Conservation (phyloP, 1,284 basidiomycete genomes). For the Cryptococcus amylolentus region DNA sequence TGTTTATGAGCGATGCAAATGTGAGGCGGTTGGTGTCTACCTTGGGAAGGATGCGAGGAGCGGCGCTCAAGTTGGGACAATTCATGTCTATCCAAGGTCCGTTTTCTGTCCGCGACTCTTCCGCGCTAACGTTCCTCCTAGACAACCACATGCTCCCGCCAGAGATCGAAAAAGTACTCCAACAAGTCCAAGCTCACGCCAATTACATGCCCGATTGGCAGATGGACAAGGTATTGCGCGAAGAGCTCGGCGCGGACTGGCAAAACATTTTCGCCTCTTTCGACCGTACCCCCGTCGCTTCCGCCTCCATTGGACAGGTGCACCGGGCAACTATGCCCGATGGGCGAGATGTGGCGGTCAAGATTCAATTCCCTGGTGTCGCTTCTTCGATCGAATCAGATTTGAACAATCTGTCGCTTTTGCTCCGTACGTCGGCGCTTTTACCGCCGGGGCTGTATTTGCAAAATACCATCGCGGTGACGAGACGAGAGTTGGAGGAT, state of each 20-base stretch:
- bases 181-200: conserved; percentile 88
- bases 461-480: conserved; percentile 80
- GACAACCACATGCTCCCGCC: conserved; percentile 85
- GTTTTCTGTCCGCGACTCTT: neutral
- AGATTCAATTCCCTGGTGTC: conserved; percentile 95
- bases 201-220: conserved; percentile 99
- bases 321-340: conserved; percentile 69
- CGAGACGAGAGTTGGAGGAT: conserved; percentile 87
- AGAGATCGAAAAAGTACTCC: conserved; percentile 82
- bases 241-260: conserved; percentile 77
- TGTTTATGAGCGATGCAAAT: conserved; percentile 86
- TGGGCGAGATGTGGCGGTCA: conserved; percentile 68
- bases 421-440: conserved; percentile 73
- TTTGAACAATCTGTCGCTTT: conserved; percentile 75
- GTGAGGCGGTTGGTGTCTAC: conserved; percentile 86
- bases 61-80: conserved; percentile 93
- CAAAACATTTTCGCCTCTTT: conserved; percentile 68
- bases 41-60: conserved; percentile 89
- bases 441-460: conserved; percentile 87
- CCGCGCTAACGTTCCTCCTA: conserved; percentile 3
- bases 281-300: conserved; percentile 84
- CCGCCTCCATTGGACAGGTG: conserved; percentile 96
- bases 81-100: conserved; percentile 95
- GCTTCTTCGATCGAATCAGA: conserved; percentile 81
- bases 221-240: conserved; percentile 80